Evolutionary conservation across 768 basidiomycete species (phyloP).

Genomic region (Serendipita sp.): DNA sequence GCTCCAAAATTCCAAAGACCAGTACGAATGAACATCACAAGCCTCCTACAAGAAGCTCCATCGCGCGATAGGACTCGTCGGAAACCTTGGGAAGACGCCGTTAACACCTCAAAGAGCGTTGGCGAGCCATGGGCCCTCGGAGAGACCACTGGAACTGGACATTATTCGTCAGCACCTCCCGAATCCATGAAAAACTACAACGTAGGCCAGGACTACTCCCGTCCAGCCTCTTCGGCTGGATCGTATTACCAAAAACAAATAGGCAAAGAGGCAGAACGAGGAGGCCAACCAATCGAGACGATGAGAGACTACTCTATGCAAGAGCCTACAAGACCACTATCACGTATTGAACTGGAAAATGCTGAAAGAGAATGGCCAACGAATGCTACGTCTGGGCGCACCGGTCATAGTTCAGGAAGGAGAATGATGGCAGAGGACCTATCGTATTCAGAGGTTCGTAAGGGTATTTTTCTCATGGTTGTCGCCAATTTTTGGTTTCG

Average conservation of each 20-base stretch:
- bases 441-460: neutral
- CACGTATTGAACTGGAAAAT: too few species aligned
- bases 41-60: conserved; percentile 3
- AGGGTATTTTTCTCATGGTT: neutral
- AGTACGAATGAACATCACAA: conserved; percentile 2
- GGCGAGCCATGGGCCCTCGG: neutral
- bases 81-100: neutral
- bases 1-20: neutral
- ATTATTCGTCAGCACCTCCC: neutral
- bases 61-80: neutral
- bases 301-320: neutral
- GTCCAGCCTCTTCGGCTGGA: neutral
- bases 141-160: neutral
- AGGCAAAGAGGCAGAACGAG: neutral
- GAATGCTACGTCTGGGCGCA: too few species aligned
- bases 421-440: neutral
- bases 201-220: neutral
- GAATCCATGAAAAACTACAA: neutral
- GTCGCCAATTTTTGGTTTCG: neutral
- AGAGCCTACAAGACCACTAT: too few species aligned
- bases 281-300: neutral
- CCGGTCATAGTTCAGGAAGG: neutral
- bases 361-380: too few species aligned
- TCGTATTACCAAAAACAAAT: neutral
- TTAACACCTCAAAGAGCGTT: neutral